Percentiles rank a stretch among this genome's conserved stretches.
Conservation (phyloP, 179 eudicot species). For the Amaranthus tricolor region DNA sequence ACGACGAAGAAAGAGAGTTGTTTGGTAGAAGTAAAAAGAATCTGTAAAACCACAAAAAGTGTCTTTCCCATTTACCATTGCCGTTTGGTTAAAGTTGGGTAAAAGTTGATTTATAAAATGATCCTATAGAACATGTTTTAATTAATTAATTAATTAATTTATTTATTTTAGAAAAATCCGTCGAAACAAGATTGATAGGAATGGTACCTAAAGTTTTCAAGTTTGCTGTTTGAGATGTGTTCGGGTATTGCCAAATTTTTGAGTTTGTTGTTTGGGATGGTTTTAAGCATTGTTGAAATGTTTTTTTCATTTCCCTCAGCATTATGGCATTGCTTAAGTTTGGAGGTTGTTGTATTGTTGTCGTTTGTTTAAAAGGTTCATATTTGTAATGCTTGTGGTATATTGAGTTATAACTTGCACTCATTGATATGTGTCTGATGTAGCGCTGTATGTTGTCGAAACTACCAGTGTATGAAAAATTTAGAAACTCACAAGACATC, state of each 20-base stretch:
- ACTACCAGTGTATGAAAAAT: background rate
- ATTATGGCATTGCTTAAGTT: background rate
- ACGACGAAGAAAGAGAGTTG: too few species aligned
- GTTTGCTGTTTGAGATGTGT: too few species aligned
- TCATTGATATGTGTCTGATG: background rate
- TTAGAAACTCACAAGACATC: background rate
- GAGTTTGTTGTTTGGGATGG: background rate
- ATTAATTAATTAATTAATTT: too few species aligned
- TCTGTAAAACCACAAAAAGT: too few species aligned
- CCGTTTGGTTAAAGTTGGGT: too few species aligned
- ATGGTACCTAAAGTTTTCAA: too few species aligned
- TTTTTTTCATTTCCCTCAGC: background rate
- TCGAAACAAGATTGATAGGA: too few species aligned
- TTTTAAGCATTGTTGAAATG: background rate
- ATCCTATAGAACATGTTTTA: too few species aligned
- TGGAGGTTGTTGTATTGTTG: background rate
- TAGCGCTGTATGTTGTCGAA: background rate
- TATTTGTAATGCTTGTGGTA: background rate
- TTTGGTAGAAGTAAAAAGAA: too few species aligned
- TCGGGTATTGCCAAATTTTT: background rate
- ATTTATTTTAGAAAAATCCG: too few species aligned
- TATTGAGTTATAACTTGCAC: background rate
- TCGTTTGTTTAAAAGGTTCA: background rate
- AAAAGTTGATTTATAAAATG: too few species aligned
- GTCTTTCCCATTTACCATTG: too few species aligned